Evolutionary conservation across 2,329 filamentous ascomycete species (phyloP).

Genomic region (Fusarium illudens): DNA sequence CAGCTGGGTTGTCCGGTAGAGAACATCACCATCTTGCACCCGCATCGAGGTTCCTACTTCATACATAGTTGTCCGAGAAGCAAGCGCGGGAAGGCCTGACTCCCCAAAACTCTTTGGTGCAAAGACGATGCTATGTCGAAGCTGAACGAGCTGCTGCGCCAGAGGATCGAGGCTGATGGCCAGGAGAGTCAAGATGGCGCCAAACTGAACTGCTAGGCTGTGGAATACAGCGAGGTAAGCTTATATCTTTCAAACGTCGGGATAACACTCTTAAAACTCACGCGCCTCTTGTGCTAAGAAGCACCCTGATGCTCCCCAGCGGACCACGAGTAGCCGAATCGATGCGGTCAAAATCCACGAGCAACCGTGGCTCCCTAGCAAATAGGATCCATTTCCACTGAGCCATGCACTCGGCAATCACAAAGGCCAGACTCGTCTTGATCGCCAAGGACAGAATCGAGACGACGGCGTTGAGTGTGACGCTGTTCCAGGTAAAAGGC

Average conservation of each 20-base stretch:
- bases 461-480: conserved; percentile 32
- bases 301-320: conserved; percentile 15
- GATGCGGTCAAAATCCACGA: conserved; percentile 34
- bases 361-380: not conserved
- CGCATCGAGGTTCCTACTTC: not conserved
- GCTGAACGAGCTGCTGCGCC: conserved; percentile 15
- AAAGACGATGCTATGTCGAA: conserved; percentile 6
- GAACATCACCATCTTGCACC: not conserved
- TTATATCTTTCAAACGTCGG: no score
- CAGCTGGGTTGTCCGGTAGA: not conserved
- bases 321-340: conserved; percentile 27
- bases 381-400: conserved; percentile 38
- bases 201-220: conserved; percentile 3
- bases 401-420: conserved; percentile 22
- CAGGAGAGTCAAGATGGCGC: conserved; percentile 16
- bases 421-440: conserved; percentile 16
- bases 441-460: conserved; percentile 20
- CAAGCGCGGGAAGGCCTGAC: not conserved
- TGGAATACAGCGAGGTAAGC: not conserved
- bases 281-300: conserved; percentile 3
- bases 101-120: not conserved
- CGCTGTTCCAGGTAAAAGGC: conserved; percentile 19
- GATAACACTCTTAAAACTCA: conserved; percentile 2
- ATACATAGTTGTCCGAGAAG: conserved; percentile 1
- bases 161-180: conserved; percentile 13